Base-by-base conservation (phyloP, 768 basidiomycete species). In the Clathrus columnatus region DNA sequence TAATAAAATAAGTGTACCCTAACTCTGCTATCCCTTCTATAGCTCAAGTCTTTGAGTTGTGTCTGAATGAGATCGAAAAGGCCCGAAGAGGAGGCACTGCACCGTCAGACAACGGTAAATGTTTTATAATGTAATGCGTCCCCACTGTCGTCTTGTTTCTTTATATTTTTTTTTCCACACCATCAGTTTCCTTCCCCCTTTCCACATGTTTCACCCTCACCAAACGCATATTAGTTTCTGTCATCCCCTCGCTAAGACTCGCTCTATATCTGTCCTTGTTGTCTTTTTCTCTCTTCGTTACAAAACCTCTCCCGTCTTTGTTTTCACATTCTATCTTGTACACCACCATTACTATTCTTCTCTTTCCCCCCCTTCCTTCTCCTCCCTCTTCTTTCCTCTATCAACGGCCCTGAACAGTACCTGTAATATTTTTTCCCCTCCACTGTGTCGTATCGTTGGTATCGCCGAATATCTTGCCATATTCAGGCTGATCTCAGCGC, bases 21-120 rank as follows among this genome's bases (percentile, higher is more conserved):
- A 41, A 55, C 50, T 48, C 51, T 49, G 26, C 48, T 27, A 26
- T 10, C 28, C 27, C 52, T 54, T 43, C n/a, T 51, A 56, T 59
- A 91, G 90, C 75, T 69, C 84, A 85, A 65, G 90, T 90, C 21
- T 92, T 92, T 55, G 89, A 92, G 63, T 75, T 89, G 50, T 88
- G 87, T 66, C 75, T 92, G 43, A 83, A 73, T 36, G 87, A 92
- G 66, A 90, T 91, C 59, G 87, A 91, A 74, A 87, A 83, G 67
- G 48, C 48, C 23, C 56, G 56, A 11, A 50, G 49, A 51, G 54
- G 48, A 16, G 30, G 41, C 27, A 36, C 48, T 11, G 30, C 21
- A 17, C 48, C 47, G 10, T 36, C 43, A 30, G 48, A 21, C 2
- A 50, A 26, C 30, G 45, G 41, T 21, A 44, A 49, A n/a, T 44